phyloP scores from a whole-genome alignment of 805 yeast species.

The Pichia eremophila region DNA sequence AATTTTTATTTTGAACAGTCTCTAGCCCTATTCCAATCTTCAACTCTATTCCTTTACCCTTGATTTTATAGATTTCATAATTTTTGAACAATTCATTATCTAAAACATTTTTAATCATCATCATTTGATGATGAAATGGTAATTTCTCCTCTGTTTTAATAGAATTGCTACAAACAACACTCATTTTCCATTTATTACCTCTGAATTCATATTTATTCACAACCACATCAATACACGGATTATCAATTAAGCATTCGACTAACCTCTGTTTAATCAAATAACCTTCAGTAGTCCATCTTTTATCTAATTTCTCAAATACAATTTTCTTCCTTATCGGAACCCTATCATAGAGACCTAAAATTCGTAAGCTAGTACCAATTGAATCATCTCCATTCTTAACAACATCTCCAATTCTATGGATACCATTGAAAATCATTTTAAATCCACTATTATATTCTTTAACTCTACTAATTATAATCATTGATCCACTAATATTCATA shows the following conservation, averaged over 20 bases:
- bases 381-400: neutral
- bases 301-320: slow-evolving; percentile 7
- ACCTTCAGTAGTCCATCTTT: slow-evolving; percentile 17
- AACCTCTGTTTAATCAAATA: slow-evolving; percentile 24
- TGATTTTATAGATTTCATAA: slow-evolving; percentile 23
- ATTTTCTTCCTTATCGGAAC: slow-evolving; percentile 35
- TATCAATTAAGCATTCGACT: slow-evolving; percentile 22
- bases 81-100: slow-evolving; percentile 20
- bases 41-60: slow-evolving; percentile 20
- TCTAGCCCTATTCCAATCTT: slow-evolving; percentile 32
- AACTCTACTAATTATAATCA: slow-evolving; percentile 40
- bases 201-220: slow-evolving; percentile 6
- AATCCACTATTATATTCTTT: slow-evolving; percentile 23
- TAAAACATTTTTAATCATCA: slow-evolving; percentile 21
- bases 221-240: slow-evolving; percentile 18
- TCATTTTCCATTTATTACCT: neutral
- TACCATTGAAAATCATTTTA: slow-evolving; percentile 15
- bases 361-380: slow-evolving; percentile 32
- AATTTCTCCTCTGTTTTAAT: neutral
- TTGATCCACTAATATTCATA: slow-evolving; percentile 32
- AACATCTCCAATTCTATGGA: slow-evolving; percentile 1
- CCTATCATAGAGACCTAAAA: slow-evolving; percentile 32
- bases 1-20: slow-evolving; percentile 27
- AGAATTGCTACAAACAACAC: neutral
- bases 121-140: slow-evolving; percentile 3